A percentile compares a stretch with the other conserved stretches of the same genome.
phyloP scores from a whole-genome alignment of 192 early-diverging fungal genomes.

The Coemansia sp. region DNA sequence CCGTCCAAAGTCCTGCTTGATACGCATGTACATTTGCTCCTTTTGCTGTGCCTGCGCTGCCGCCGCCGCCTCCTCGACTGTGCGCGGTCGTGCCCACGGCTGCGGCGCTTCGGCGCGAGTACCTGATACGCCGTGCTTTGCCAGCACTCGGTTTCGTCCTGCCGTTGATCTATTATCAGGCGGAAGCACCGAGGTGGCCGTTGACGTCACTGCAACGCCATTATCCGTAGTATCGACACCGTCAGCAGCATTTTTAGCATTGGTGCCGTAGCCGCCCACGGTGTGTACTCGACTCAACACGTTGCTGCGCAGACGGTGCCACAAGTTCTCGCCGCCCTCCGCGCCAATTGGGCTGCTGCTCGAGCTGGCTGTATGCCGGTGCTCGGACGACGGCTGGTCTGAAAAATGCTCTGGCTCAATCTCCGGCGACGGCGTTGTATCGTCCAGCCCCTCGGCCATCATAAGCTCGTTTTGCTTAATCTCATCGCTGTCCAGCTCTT shows the following conservation, averaged over 20 bases:
- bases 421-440: conserved; percentile 4
- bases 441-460: conserved; percentile 40
- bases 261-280: conserved; percentile 6
- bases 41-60: conserved; percentile 22
- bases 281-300: conserved; percentile 43
- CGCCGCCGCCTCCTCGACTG: conserved; percentile 3
- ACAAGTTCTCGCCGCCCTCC: conserved; percentile 35
- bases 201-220: not conserved
- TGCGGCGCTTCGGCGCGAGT: not conserved
- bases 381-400: conserved; percentile 15
- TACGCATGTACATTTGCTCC: conserved; percentile 27
- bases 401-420: not conserved
- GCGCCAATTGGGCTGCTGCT: conserved; percentile 14
- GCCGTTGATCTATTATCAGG: not conserved
- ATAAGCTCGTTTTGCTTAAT: conserved; percentile 44
- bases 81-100: not conserved
- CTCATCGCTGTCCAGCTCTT: conserved; percentile 38
- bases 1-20: conserved; percentile 23
- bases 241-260: not conserved
- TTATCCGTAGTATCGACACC: not conserved
- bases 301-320: conserved; percentile 47
- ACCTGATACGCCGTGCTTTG: not conserved
- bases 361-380: conserved; percentile 2
- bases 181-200: not conserved
- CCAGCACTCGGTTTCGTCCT: not conserved